Evolutionary conservation across 257 asterid species (phyloP).

Genomic region (Fraxinus excelsior): DNA sequence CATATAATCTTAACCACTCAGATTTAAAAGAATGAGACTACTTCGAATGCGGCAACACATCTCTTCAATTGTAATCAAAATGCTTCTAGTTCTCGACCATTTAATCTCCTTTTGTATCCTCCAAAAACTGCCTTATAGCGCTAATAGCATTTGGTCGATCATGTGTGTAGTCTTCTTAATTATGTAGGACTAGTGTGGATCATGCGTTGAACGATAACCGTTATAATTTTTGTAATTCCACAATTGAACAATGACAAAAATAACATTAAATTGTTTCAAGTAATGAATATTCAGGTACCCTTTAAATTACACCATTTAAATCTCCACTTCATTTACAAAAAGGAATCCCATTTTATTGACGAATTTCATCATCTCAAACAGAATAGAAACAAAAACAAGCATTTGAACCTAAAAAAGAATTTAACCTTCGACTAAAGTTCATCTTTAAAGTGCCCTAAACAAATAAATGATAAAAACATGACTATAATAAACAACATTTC

Average conservation of each 20-base stretch:
- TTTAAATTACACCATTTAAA: no score
- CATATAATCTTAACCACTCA: no score
- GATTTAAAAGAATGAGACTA: no score
- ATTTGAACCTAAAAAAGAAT: slow-evolving; percentile 22
- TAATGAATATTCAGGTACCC: neutral
- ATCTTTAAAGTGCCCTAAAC: slow-evolving; percentile 22
- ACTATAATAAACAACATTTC: neutral
- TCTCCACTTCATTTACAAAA: slow-evolving; percentile 16
- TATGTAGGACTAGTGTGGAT: no score
- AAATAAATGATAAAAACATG: slow-evolving; percentile 6
- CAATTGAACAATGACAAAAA: slow-evolving; percentile 3
- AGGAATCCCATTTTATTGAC: neutral
- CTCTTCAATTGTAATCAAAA: no score
- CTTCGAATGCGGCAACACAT: no score
- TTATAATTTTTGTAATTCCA: neutral
- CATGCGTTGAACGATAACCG: no score
- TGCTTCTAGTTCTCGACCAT: no score
- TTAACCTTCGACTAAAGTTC: slow-evolving; percentile 32
- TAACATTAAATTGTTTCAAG: neutral
- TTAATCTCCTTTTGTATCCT: no score
- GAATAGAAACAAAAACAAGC: slow-evolving; percentile 27
- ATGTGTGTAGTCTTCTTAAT: no score
- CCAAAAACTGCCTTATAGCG: no score
- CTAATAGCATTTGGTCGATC: no score
- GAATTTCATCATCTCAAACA: slow-evolving; percentile 6